These are phyloP conservation scores for Ceratobasidium sp. DNA, from an alignment of 1,284 basidiomycete species.

Conservation along the genomic window DNA sequence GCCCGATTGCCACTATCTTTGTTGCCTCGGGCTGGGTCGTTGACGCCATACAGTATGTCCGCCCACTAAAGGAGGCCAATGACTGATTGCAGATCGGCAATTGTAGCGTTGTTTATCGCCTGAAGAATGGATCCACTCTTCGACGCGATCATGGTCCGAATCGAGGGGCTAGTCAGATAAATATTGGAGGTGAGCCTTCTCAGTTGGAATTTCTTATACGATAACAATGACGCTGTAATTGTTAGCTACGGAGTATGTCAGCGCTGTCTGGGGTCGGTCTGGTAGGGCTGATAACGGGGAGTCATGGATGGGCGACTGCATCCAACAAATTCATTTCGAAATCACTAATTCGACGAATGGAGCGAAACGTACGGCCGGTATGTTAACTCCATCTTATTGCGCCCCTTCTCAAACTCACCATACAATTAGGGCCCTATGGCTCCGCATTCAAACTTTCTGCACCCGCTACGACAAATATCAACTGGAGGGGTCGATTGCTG, in stretches of 20 bases:
- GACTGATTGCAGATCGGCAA: not conserved
- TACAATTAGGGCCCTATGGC: not conserved
- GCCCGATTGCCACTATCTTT: not conserved
- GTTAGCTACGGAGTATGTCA: slow-evolving; percentile 9
- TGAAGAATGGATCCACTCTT: not conserved
- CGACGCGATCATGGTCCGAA: not conserved
- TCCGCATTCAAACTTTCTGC: not conserved
- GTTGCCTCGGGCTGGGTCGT: slow-evolving; percentile 5
- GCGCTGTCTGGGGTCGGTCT: not conserved
- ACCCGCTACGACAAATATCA: not conserved
- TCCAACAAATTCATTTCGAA: not conserved
- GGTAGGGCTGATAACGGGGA: slow-evolving; percentile 1
- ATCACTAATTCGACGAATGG: slow-evolving; percentile 14
- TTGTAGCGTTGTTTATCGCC: not conserved
- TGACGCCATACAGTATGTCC: slow-evolving; percentile 7
- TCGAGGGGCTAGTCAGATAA: not conserved
- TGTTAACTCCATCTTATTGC: not conserved
- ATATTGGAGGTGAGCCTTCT: not conserved
- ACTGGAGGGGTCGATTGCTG: not conserved
- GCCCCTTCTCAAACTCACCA: not conserved
- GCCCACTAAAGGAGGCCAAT: not conserved
- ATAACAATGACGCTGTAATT: not conserved
- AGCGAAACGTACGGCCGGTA: slow-evolving; percentile 8
- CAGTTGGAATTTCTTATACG: too few species aligned
- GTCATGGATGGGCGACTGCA: slow-evolving; percentile 22